Evolutionary conservation across 441 rosid genomes (phyloP), one percentile per base, ranked within the genome.

Genomic region (Pelargonium myrrhifolium): DNA sequence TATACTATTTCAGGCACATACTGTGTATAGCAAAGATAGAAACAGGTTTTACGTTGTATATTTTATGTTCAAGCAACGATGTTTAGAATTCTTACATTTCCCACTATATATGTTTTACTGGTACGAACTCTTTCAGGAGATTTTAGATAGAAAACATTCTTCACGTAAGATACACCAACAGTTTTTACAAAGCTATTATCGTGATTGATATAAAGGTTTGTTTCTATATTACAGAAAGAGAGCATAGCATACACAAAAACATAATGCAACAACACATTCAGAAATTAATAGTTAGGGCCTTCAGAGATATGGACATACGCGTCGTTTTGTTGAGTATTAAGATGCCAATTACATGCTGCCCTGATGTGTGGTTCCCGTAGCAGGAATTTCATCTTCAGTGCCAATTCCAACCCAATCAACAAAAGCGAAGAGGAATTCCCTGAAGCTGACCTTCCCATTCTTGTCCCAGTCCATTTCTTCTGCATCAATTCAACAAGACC

Each of bases 381-480:
- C 35, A 0, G 69, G 59, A 53, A 58, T 45, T 68, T 80, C 82
- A 28, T 82, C 89, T 43, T 78, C 84, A 5, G 64, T 68, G 68
- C 89, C 97, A 71, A 89, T 80, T 37, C 88, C 90, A 31, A 89
- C 90, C 96, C 97, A 91, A 74, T 87, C 65, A 67, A 87, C 71
- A 55, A 87, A 83, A 71, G 90, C 87, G 79, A 86, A 91, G 65
- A 91, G 77, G 79, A 91, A 87, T 75, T 91, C 90, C 67, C 97
- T 83, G 80, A 91, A 86, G 69, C 87, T 84, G 65, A 91, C 89
- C 60, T 76, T 84, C 71, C 93, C 96, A 74, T 82, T 85, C 70
- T 81, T 85, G 75, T 87, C 83, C 90, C 92, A 87, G 69, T 89
- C 96, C 90, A 91, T 84, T 86, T 91, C 96, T 67, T 82, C 97